These are phyloP conservation scores for Leccinum griseonigrum DNA, from an alignment of 1,284 basidiomycete genomes.

Conservation along the genomic window DNA sequence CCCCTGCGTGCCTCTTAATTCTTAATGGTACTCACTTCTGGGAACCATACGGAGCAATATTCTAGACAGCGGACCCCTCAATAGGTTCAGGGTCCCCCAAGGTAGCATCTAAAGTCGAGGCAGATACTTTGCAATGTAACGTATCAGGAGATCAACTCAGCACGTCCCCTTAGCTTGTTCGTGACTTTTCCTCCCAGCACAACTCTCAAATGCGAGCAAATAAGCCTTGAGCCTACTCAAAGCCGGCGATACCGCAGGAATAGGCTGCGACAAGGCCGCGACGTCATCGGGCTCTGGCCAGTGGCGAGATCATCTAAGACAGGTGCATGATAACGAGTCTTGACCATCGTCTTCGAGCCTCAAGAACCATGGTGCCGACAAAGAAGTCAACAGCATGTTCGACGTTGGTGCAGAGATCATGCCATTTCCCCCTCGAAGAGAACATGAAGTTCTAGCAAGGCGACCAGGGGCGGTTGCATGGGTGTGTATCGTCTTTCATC, in stretches of 20 bases:
- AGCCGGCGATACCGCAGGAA: conserved; percentile 36
- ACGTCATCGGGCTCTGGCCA: conserved; percentile 27
- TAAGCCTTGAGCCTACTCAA: conserved; percentile 45
- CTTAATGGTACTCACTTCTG: too few species aligned
- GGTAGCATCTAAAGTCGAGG: neutral
- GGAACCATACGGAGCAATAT: neutral
- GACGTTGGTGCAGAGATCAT: too few species aligned
- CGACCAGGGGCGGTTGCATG: too few species aligned
- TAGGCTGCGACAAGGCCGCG: conserved; percentile 22
- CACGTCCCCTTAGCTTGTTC: neutral
- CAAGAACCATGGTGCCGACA: conserved; percentile 50
- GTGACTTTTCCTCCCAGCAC: neutral
- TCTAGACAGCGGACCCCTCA: neutral
- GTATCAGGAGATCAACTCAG: neutral
- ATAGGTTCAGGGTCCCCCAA: neutral
- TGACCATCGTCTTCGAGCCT: neutral
- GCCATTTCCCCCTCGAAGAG: too few species aligned
- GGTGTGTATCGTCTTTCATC: too few species aligned
- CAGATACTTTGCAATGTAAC: neutral
- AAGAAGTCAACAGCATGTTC: neutral
- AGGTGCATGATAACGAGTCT: conserved; percentile 21
- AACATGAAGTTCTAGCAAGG: too few species aligned
- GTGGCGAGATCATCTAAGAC: conserved; percentile 31
- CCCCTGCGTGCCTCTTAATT: neutral
- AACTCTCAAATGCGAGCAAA: neutral